Conservation (phyloP, 371 early-diverging fungal species). For the Syncephalastrum monosporum region DNA sequence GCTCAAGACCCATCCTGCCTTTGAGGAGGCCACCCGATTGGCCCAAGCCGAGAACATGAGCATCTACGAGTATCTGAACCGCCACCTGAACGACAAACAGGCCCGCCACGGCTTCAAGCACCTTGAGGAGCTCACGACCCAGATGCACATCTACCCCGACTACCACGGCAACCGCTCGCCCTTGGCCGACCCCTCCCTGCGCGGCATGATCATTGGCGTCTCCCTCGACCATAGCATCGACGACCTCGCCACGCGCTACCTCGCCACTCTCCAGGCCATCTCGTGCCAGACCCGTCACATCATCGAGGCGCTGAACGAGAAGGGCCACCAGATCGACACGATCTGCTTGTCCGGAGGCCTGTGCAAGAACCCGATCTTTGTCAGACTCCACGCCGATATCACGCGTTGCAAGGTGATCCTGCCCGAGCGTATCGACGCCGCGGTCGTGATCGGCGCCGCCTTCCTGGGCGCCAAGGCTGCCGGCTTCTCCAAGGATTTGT, state of each 20-base stretch:
- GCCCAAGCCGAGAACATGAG: conserved; percentile 22
- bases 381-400: conserved; percentile 60
- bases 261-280: conserved; percentile 65
- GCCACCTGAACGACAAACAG: conserved; percentile 34
- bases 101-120: conserved; percentile 22
- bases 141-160: conserved; percentile 72
- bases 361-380: conserved; percentile 62
- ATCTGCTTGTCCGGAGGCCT: conserved; percentile 73
- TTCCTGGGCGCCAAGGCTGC: conserved; percentile 66
- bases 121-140: conserved; percentile 43
- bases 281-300: conserved; percentile 67
- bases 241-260: conserved; percentile 59
- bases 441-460: conserved; percentile 73
- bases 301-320: conserved; percentile 47
- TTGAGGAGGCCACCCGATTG: conserved; percentile 27
- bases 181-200: conserved; percentile 63
- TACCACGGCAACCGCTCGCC: conserved; percentile 81
- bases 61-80: conserved; percentile 53
- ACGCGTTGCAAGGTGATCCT: conserved; percentile 56
- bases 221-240: conserved; percentile 56
- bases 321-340: conserved; percentile 60
- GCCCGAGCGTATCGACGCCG: conserved; percentile 59
- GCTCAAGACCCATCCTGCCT: conserved; percentile 58
- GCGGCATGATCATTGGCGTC: conserved; percentile 64
- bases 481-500: conserved; percentile 31